These are phyloP conservation scores for Leishmania arabica DNA, from an alignment of 208 protist genomes.

Conservation along the genomic window DNA sequence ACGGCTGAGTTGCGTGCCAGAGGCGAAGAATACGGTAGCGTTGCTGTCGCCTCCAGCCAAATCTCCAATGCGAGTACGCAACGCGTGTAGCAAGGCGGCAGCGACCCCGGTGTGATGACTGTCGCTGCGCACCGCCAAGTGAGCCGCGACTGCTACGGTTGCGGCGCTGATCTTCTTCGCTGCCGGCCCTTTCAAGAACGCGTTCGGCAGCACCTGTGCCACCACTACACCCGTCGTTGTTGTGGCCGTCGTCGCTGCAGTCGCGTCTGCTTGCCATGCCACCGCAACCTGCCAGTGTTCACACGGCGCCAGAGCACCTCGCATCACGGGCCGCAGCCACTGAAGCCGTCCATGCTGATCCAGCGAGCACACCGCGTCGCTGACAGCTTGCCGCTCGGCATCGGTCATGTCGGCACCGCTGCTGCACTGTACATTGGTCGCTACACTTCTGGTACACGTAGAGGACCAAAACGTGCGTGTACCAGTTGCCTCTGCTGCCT, in stretches of 20 bases:
- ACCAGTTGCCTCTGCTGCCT: conserved; percentile 1
- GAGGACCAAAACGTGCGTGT: conserved; percentile 16
- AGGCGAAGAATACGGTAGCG: conserved; percentile 51
- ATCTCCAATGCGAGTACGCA: conserved; percentile 14
- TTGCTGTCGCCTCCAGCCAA: conserved; percentile 11
- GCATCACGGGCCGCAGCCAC: conserved; percentile 32
- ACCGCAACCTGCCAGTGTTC: conserved; percentile 30
- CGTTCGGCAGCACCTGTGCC: conserved; percentile 20
- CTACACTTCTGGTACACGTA: neutral
- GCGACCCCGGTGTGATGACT: conserved; percentile 35
- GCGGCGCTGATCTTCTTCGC: conserved; percentile 22
- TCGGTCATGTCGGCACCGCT: conserved; percentile 24
- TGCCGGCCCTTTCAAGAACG: conserved; percentile 14
- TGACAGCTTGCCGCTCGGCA: conserved; percentile 24
- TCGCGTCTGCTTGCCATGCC: conserved; percentile 3
- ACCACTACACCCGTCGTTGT: conserved; percentile 25
- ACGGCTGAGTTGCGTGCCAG: conserved; percentile 38
- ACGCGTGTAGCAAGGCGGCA: conserved; percentile 35
- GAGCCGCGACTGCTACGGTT: conserved; percentile 29
- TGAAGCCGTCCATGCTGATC: conserved; percentile 30
- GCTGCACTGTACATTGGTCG: conserved; percentile 17
- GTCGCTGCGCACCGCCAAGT: conserved; percentile 40
- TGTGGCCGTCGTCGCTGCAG: conserved; percentile 1
- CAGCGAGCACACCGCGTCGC: conserved; percentile 22
- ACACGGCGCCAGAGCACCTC: conserved; percentile 7